These are phyloP conservation scores for Nicotiana obtusifolia DNA, from an alignment of 257 asterid species.

Conservation along the genomic window DNA sequence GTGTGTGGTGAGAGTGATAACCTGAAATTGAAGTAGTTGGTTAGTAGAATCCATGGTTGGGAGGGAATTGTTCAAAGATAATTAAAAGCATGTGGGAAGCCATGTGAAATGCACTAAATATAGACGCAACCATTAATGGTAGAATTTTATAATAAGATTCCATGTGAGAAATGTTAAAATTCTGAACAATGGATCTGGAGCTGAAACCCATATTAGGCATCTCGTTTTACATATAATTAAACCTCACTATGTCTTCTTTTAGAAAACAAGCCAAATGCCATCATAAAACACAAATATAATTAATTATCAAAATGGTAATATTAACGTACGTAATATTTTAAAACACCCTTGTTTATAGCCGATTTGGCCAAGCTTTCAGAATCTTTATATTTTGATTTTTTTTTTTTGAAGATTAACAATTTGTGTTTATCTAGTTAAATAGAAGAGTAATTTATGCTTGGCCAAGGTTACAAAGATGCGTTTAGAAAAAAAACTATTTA, in stretches of 20 bases:
- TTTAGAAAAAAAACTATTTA: too few relatives aligned
- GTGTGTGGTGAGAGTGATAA: constrained; percentile 3
- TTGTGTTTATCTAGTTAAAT: too few relatives aligned
- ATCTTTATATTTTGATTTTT: too few relatives aligned
- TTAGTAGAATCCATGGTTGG: constrained; percentile 14
- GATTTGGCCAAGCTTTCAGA: too few relatives aligned
- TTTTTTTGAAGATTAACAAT: too few relatives aligned
- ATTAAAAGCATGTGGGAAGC: constrained; percentile 47
- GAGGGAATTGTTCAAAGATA: background rate
- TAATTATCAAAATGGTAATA: too few relatives aligned
- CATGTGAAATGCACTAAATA: constrained; percentile 56
- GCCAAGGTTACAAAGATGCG: too few relatives aligned
- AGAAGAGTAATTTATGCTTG: too few relatives aligned
- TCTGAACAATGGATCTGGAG: constrained; percentile 29
- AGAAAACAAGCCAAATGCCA: background rate
- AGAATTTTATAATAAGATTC: background rate
- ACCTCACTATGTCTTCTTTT: background rate
- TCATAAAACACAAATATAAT: background rate
- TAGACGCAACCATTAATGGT: background rate
- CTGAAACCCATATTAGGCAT: constrained; percentile 12
- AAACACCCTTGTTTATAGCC: too few relatives aligned
- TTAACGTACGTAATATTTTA: too few relatives aligned
- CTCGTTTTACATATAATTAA: background rate
- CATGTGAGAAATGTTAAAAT: constrained; percentile 37
- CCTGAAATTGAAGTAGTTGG: constrained; percentile 6